Conservation (phyloP, 163 green algal genomes). For the Volvox carteri region DNA sequence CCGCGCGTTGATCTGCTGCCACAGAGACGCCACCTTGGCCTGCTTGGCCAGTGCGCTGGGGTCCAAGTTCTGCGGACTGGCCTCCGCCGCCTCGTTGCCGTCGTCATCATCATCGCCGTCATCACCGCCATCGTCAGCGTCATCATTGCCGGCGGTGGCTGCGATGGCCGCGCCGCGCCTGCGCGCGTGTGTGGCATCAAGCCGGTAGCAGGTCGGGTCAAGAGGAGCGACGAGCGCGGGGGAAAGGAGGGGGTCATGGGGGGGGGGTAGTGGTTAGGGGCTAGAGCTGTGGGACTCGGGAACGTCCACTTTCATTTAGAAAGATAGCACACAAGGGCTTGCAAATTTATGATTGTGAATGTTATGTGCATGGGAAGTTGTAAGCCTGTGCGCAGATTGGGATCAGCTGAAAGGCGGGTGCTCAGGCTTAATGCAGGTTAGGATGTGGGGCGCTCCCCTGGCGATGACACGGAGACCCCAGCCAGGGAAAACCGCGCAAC, state of each 20-base stretch:
- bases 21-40: conserved; percentile 72
- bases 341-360: not conserved
- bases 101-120: not conserved
- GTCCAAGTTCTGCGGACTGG: conserved; percentile 41
- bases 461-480: no score
- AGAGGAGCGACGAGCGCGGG: no score
- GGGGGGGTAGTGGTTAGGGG: no score
- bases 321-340: no score
- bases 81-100: conserved; percentile 48
- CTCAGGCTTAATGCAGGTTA: not conserved
- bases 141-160: not conserved
- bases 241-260: no score
- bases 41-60: conserved; percentile 63
- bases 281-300: no score
- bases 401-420: no score
- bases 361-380: not conserved
- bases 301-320: no score
- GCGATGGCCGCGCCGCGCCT: conserved; percentile 32
- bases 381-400: not conserved
- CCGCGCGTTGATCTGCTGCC: conserved; percentile 65
- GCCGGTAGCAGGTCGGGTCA: no score
- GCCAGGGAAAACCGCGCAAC: no score
- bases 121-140: conserved; percentile 34
- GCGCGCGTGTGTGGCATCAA: no score
- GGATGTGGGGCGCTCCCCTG: no score